A percentile compares a stretch with the other conserved stretches of the same genome.
phyloP scores from a whole-genome alignment of 2,329 filamentous ascomycete species.

The Xylaria sp. region DNA sequence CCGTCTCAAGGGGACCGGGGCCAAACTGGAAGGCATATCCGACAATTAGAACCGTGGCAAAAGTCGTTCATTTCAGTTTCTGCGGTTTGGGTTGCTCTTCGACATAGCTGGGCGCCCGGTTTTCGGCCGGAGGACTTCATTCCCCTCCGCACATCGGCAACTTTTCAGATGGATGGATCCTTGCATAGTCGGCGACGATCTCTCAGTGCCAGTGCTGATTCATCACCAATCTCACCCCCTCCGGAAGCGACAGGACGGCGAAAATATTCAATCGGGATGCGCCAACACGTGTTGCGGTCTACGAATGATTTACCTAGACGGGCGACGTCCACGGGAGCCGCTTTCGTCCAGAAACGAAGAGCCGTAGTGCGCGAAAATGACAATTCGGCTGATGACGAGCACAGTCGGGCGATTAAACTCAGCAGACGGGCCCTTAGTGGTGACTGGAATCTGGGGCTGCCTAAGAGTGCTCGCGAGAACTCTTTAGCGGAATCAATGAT shows the following conservation, averaged over 20 bases:
- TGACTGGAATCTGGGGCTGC: conserved; percentile 45
- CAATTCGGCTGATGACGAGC: conserved; percentile 28
- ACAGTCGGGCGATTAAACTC: conserved; percentile 31
- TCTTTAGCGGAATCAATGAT: conserved; percentile 40
- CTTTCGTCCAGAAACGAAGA: conserved; percentile 57
- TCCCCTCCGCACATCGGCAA: conserved; percentile 32
- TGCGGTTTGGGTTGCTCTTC: conserved; percentile 63
- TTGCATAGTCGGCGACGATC: conserved; percentile 39
- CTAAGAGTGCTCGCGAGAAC: conserved; percentile 37
- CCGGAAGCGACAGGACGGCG: conserved; percentile 31
- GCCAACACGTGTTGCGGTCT: conserved; percentile 36
- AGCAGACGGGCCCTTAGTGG: conserved; percentile 47
- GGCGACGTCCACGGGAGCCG: conserved; percentile 59
- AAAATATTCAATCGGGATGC: conserved; percentile 34
- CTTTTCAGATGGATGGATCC: conserved; percentile 23
- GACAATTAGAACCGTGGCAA: conserved; percentile 57
- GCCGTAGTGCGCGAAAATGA: conserved; percentile 37
- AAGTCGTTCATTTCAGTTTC: conserved; percentile 63
- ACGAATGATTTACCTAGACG: conserved; percentile 51
- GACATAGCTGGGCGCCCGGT: conserved; percentile 57
- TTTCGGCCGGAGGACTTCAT: conserved; percentile 49
- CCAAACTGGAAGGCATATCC: conserved; percentile 49
- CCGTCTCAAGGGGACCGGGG: conserved; percentile 32
- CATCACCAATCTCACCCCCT: conserved; percentile 26
- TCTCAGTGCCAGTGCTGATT: conserved; percentile 38